Base-by-base conservation (phyloP, 2,329 filamentous ascomycete genomes). In the Fusarium phyllophilum region DNA sequence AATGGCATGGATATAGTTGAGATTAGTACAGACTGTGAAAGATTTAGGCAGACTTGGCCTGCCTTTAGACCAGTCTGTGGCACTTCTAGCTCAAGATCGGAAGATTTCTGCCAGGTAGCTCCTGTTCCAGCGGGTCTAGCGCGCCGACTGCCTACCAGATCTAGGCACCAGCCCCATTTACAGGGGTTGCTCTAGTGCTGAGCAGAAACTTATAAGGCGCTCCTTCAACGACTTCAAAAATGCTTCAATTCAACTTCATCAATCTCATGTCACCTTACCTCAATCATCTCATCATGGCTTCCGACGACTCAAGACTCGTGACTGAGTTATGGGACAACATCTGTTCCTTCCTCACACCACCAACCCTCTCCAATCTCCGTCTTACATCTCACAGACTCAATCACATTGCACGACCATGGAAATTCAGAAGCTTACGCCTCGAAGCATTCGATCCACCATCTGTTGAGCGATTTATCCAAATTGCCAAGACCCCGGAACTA, bases 261-360 rank as follows among this genome's bases (percentile, higher is more conserved):
- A 39, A 8, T n/a, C 24, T 46, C 7, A 2, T 17, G 4, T 36
- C 15, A 29, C 0, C 6, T 57, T 6, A 14, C 8, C 9, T n/a
- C 8, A 4, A 4, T 31, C 20, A 22, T 39, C 38, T 12, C 36
- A 36, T 8, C 11, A 69, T 70, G 67, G 5, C 10, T 42, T 54
- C 36, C 5, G 1, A 3, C 24, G 17, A n/a, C 1, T 12, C 29
- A 8, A 15, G 17, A 17, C 24, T 70, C 4, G 26, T 31, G 0
- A 41, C 45, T 20, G 74, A 76, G 22, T 51, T 70, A 42, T 76
- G 68, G 74, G 31, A 61, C 31, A 44, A 52, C 4, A 51, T 75
- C 3, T 76, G 54, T 4, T 62, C 65, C 1, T 60, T 36, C 8
- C 38, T 75, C 4, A 36, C 62, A 4, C 56, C 59, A 4, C 56